A percentile compares a stretch with the other conserved stretches of the same genome.
Conservation (phyloP, 2,329 filamentous ascomycete genomes). For the Colletotrichum echinochloae region DNA sequence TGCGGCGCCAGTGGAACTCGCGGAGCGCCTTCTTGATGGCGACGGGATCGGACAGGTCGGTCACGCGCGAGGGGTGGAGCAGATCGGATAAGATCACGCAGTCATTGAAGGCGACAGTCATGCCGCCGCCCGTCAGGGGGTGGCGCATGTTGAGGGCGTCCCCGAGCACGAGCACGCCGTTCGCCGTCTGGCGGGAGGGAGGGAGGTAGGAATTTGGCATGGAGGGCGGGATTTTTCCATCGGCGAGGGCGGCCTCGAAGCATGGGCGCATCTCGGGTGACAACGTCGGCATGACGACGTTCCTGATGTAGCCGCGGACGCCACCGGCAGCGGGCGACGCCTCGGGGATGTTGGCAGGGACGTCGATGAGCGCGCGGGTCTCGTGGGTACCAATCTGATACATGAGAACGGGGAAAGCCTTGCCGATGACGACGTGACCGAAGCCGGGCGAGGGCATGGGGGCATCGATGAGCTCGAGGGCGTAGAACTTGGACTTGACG, state of each 20-base stretch:
- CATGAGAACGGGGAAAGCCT: constrained; percentile 82
- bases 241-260: constrained; percentile 81
- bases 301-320: constrained; percentile 84
- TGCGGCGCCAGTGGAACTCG: constrained; percentile 88
- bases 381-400: constrained; percentile 98
- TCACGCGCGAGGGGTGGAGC: constrained; percentile 76
- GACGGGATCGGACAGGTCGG: constrained; percentile 74
- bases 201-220: constrained; percentile 99
- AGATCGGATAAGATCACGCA: constrained; percentile 82
- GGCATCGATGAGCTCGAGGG: constrained; percentile 90
- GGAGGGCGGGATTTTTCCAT: constrained; percentile 78
- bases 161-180: constrained; percentile 83
- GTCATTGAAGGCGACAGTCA: constrained; percentile 98
- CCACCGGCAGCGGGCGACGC: constrained; percentile 82
- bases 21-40: constrained; percentile 77
- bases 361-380: constrained; percentile 89
- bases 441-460: constrained; percentile 79
- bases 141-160: constrained; percentile 99
- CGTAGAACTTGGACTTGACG: constrained; percentile 90
- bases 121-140: constrained; percentile 94
- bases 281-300: constrained; percentile 82
- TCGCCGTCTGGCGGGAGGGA: constrained; percentile 67
- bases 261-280: constrained; percentile 78
- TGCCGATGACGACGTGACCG: constrained; percentile 89
- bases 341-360: constrained; percentile 80